A percentile compares a stretch with the other conserved stretches of the same genome.
These are phyloP conservation scores for Solanum hybrid DNA, from an alignment of 305 asterid genomes.

Conservation along the genomic window DNA sequence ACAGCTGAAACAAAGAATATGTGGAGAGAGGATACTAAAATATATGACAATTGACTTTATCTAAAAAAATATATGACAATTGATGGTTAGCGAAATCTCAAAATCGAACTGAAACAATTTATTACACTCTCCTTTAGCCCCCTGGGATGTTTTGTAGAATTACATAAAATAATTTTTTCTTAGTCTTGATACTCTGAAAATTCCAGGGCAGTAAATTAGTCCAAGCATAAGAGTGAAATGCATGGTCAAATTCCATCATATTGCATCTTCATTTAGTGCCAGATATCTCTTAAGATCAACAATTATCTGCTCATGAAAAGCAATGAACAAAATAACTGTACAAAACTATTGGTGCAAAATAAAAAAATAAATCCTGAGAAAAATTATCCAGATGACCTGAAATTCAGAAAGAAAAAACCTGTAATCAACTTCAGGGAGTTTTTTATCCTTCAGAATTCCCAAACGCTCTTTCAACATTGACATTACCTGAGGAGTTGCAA, in stretches of 20 bases:
- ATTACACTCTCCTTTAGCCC: background rate
- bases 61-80: background rate
- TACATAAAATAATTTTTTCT: background rate
- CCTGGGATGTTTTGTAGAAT: background rate
- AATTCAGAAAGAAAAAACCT: constrained; percentile 31
- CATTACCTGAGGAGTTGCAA: constrained; percentile 48
- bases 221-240: background rate
- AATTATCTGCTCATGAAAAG: background rate
- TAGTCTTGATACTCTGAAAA: background rate
- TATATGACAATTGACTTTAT: background rate
- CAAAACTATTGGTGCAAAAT: background rate
- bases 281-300: background rate
- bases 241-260: background rate
- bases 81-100: background rate
- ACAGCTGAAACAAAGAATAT: background rate
- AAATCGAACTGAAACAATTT: background rate
- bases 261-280: background rate
- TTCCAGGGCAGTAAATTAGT: background rate
- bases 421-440: constrained; percentile 80
- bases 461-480: constrained; percentile 80
- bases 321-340: background rate
- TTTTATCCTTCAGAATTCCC: constrained; percentile 45
- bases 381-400: background rate
- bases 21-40: background rate
- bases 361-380: background rate